Percentiles rank a stretch among this genome's conserved stretches.
Evolutionary conservation across 78 protist genomes (phyloP).

Genomic region (Guillardia theta): DNA sequence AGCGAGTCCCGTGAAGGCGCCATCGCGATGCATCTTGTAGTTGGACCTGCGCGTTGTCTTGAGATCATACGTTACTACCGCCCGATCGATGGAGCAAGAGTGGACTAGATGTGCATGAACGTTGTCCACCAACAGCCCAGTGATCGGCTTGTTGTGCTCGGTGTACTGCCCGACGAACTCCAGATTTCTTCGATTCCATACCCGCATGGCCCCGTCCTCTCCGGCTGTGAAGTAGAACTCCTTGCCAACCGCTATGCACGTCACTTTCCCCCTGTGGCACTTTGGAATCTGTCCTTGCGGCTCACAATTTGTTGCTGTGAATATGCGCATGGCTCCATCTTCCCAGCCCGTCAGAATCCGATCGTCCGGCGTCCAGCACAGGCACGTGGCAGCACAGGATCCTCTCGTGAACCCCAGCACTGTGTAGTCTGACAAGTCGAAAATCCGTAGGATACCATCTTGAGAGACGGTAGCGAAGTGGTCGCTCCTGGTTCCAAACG

Average conservation of each 20-base stretch:
- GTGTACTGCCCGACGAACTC: constrained; percentile 25
- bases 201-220: constrained; percentile 42
- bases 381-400: neutral
- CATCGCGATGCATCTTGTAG: constrained; percentile 30
- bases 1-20: neutral
- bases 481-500: constrained; percentile 36
- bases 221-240: constrained; percentile 15
- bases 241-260: constrained; percentile 27
- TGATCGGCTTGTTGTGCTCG: constrained; percentile 32
- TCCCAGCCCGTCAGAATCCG: constrained; percentile 28
- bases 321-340: neutral
- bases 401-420: neutral
- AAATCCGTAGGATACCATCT: neutral
- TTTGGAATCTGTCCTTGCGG: neutral
- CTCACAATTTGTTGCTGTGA: neutral
- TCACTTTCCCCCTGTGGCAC: constrained; percentile 31
- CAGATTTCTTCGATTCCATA: neutral
- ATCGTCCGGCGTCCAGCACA: neutral
- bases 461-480: neutral
- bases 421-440: constrained; percentile 2
- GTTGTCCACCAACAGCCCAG: neutral
- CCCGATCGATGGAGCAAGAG: constrained; percentile 37
- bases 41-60: neutral
- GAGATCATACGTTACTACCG: constrained; percentile 28
- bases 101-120: neutral